Base-by-base conservation (phyloP, 306 rosid genomes). In the Carpinus viminea region DNA sequence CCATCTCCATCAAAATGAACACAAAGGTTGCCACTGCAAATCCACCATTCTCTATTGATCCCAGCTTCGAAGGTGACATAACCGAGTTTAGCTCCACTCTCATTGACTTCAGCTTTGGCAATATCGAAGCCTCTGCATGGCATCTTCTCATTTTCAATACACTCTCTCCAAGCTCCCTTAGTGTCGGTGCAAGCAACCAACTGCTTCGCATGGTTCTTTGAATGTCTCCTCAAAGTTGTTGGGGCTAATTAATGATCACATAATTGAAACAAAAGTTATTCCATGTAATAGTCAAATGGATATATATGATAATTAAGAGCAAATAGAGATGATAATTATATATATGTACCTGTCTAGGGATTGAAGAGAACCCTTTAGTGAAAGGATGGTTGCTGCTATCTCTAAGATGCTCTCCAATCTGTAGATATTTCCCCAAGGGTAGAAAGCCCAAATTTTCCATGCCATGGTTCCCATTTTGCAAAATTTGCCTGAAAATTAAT, bases 401-500 rank as follows among this genome's bases (percentile, higher is more conserved):
- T 95, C 96, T 76, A 52, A 93, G 89, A 60, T 56, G 79, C 50
- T 88, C 97, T 45, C 93, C 97, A 53, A 91, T 82, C 64, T 90
- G 81, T 50, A 95, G 87, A 83, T 95, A 95, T 74, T 88, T 88
- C 12, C 75, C 99, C 99, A 95, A 13, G 99, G 99, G 80, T 95
- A 84, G 79, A 73, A 66, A 85, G 89, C 74, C 99, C 98, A 76
- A 95, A 95, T 84, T 82, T 95, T 21, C 98, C 93, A 85, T 91
- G 99, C 99, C 99, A 95, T 10, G 98, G 99, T 77, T 95, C 99
- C 99, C 99, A 95, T 74, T 84, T 91, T 77, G 99, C 98, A 66
- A 90, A 95, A 77, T 88, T 93, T 61, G 91, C 96, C 99, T 95
- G 81, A 47, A 73, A 69, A 20, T 36, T 1, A 50, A 38, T 43